Evolutionary conservation across 2,329 filamentous ascomycete genomes (phyloP), one percentile per base, ranked within the genome.

Genomic region (Acrodontium crateriforme): DNA sequence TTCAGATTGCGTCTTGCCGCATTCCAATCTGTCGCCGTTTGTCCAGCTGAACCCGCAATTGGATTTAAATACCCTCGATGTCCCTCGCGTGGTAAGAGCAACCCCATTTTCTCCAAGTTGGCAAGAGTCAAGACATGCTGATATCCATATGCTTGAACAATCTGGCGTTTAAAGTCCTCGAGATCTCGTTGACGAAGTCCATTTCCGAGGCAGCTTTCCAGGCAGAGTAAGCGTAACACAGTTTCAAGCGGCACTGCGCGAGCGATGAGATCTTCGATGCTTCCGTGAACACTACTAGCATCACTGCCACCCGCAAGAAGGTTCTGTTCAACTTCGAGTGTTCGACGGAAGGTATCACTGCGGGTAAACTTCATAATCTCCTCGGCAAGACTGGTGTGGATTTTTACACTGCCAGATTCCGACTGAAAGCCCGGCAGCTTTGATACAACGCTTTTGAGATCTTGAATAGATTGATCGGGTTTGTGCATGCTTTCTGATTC

Each of bases 311-410:
- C 20, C 0, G 85, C 85, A 14, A 84, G 85, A 24, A 95, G 69
- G 48, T 92, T 94, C 51, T 98, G 89, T 50, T 98, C 89, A 4
- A 95, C 80, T 58, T 95, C 89, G 2, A 98, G 65, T 20, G 84
- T 63, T 35, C 81, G 78, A 39, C 78, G 81, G 60, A 98, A 98
- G 32, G 80, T 71, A 45, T 95, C 87, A 11, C 82, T 79, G 27
- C 81, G 72, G 1, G 89, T 98, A 45, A 84, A 73, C 48, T 91
- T 89, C 65, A 92, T 85, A 29, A 98, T 89, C 41, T 94, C 87
- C 56, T 95, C 89, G 1, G 85, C 84, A 24, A 98, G 67, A 6
- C 79, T 80, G 2, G 85, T 93, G 48, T 98, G 89, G 16, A 87
- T 71, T 38, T 89, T 84, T n/a, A 93, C 62, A 45, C 81, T 91